Percentiles rank a stretch among this genome's conserved stretches.
Conservation (phyloP, 2,329 filamentous ascomycete species). For the Colletotrichum sojae region DNA sequence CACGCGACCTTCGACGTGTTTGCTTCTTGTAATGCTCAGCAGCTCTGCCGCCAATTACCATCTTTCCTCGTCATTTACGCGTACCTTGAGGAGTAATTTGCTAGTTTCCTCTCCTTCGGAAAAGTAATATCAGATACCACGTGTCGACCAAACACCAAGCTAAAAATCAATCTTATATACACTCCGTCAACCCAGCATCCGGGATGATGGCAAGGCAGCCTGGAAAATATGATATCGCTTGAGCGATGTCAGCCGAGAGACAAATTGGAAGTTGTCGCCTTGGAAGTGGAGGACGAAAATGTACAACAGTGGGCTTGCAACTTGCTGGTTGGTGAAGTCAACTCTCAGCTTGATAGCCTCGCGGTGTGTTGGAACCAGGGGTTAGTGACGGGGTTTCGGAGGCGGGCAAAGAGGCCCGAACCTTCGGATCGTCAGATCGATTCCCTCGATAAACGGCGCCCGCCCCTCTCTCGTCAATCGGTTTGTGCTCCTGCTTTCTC, state of each 20-base stretch:
- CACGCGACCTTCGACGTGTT: background rate
- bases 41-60: background rate
- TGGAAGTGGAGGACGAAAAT: background rate
- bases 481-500: background rate
- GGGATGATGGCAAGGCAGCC: background rate
- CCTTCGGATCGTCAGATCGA: slow-evolving; percentile 13
- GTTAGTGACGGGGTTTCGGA: background rate
- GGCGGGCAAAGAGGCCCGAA: slow-evolving; percentile 9
- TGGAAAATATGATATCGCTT: background rate
- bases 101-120: background rate
- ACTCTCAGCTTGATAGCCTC: background rate
- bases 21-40: background rate
- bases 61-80: background rate
- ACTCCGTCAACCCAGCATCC: background rate
- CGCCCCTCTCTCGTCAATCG: background rate
- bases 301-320: slow-evolving; percentile 1
- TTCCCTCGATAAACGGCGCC: background rate
- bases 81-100: background rate
- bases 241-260: background rate
- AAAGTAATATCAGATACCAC: background rate
- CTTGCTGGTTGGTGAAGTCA: slow-evolving; percentile 4
- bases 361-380: slow-evolving; percentile 4
- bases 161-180: too few relatives aligned
- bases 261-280: slow-evolving; percentile 2
- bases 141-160: background rate